Evolutionary conservation across 352 stramenopile genomes (phyloP).

Genomic region (Phytophthora parvispora): DNA sequence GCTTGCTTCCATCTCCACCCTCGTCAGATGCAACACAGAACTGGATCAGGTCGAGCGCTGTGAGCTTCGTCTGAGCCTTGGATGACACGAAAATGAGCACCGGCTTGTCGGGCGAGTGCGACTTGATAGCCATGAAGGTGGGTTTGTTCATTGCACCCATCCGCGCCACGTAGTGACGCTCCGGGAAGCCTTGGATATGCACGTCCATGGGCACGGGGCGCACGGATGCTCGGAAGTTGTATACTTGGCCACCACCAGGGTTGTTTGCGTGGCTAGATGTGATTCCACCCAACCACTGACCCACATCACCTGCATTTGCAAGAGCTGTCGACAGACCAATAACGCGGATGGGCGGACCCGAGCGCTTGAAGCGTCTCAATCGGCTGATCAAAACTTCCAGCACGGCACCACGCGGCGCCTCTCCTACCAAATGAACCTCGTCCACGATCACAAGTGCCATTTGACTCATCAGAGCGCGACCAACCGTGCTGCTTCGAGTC

Average conservation of each 20-base stretch:
- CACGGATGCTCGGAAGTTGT: slow-evolving; percentile 97
- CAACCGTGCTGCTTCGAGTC: slow-evolving; percentile 91
- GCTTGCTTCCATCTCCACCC: slow-evolving; percentile 91
- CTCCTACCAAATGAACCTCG: slow-evolving; percentile 98
- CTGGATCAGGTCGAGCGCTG: slow-evolving; percentile 98
- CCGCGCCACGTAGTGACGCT: slow-evolving; percentile 97
- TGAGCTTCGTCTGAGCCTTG: slow-evolving; percentile 97
- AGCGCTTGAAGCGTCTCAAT: slow-evolving; percentile 80
- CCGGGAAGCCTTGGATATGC: slow-evolving; percentile 97
- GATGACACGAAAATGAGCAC: slow-evolving; percentile 99
- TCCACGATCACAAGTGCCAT: slow-evolving; percentile 96
- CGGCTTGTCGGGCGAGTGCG: slow-evolving; percentile 95
- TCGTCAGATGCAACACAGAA: slow-evolving; percentile 84
- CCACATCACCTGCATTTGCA: slow-evolving; percentile 97
- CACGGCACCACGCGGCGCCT: slow-evolving; percentile 94
- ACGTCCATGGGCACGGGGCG: slow-evolving; percentile 98
- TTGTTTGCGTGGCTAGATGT: slow-evolving; percentile 55
- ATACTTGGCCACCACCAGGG: slow-evolving; percentile 71
- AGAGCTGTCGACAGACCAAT: slow-evolving; percentile 97
- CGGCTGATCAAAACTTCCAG: slow-evolving; percentile 93
- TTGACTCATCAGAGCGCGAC: slow-evolving; percentile 71
- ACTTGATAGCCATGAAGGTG: slow-evolving; percentile 97
- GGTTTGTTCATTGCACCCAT: slow-evolving; percentile 99
- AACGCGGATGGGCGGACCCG: slow-evolving; percentile 85
- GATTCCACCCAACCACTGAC: slow-evolving; percentile 97